phyloP scores from a whole-genome alignment of 257 asterid species.

The Salvia hispanica region DNA sequence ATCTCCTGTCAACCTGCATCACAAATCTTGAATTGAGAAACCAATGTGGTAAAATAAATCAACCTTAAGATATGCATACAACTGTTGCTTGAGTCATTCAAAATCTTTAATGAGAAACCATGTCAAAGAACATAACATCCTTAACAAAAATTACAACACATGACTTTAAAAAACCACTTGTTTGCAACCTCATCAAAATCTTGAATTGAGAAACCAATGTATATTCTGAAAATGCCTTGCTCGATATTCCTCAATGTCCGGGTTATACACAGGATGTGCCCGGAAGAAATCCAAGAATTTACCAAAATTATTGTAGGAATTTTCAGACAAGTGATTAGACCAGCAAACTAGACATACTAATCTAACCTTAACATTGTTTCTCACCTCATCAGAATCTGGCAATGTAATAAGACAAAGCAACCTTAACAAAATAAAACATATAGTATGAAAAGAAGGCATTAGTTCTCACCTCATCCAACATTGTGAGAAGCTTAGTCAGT shows the following conservation, averaged over 20 bases:
- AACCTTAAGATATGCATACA: not conserved
- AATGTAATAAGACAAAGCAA: conserved; percentile 1
- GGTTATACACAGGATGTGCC: not conserved
- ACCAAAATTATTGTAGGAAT: too few species aligned
- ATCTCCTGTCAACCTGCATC: conserved; percentile 73
- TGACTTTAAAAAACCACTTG: not conserved
- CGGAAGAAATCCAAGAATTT: not conserved
- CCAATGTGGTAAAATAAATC: not conserved
- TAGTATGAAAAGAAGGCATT: not conserved
- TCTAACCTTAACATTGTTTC: not conserved
- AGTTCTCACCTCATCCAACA: conserved; percentile 79
- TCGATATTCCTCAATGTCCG: not conserved
- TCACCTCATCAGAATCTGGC: conserved; percentile 1
- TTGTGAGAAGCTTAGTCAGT: conserved; percentile 67
- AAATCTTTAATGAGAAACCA: conserved; percentile 5
- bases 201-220: conserved; percentile 23
- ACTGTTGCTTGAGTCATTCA: too few species aligned
- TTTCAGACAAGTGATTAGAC: too few species aligned
- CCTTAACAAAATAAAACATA: not conserved
- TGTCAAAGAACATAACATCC: not conserved
- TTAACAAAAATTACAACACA: not conserved
- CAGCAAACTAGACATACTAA: too few species aligned
- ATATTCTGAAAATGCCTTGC: not conserved
- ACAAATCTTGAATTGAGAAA: not conserved
- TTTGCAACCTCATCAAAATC: not conserved